phyloP scores from a whole-genome alignment of 2,329 filamentous ascomycete species.

The Hypoxylon sp. region DNA sequence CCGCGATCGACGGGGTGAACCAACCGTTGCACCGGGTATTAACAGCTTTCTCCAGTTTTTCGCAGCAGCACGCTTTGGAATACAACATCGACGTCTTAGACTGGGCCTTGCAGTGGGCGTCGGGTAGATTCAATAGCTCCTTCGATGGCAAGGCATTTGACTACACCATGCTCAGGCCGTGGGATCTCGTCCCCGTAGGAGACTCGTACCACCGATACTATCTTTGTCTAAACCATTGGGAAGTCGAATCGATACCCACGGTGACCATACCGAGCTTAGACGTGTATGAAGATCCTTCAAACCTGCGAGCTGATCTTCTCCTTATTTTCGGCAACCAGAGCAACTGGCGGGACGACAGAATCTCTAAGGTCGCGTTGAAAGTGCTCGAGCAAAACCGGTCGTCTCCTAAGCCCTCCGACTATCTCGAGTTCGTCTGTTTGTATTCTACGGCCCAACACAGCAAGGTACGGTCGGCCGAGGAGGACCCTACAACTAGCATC shows the following conservation, averaged over 20 bases:
- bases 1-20: slow-evolving; percentile 42
- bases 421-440: slow-evolving; percentile 49
- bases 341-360: slow-evolving; percentile 47
- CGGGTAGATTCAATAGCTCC: slow-evolving; percentile 45
- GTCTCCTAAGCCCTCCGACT: slow-evolving; percentile 41
- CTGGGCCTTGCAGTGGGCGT: slow-evolving; percentile 48
- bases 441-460: slow-evolving; percentile 47
- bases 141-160: slow-evolving; percentile 52
- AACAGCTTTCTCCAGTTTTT: slow-evolving; percentile 44
- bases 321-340: slow-evolving; percentile 50
- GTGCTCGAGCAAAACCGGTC: slow-evolving; percentile 45
- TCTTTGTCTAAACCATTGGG: slow-evolving; percentile 49
- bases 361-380: slow-evolving; percentile 45
- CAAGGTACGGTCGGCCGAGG: slow-evolving; percentile 36
- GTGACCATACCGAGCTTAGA: slow-evolving; percentile 46
- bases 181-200: slow-evolving; percentile 49
- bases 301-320: slow-evolving; percentile 49
- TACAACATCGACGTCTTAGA: slow-evolving; percentile 46
- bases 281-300: slow-evolving; percentile 42
- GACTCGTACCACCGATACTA: slow-evolving; percentile 51
- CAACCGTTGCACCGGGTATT: slow-evolving; percentile 46
- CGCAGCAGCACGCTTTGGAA: slow-evolving; percentile 42
- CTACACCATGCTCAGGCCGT: slow-evolving; percentile 51
- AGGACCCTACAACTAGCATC: slow-evolving; percentile 31
- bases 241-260: slow-evolving; percentile 47